Conservation (phyloP, 148 eudicot species). For the Pharnaceum exiguum region DNA sequence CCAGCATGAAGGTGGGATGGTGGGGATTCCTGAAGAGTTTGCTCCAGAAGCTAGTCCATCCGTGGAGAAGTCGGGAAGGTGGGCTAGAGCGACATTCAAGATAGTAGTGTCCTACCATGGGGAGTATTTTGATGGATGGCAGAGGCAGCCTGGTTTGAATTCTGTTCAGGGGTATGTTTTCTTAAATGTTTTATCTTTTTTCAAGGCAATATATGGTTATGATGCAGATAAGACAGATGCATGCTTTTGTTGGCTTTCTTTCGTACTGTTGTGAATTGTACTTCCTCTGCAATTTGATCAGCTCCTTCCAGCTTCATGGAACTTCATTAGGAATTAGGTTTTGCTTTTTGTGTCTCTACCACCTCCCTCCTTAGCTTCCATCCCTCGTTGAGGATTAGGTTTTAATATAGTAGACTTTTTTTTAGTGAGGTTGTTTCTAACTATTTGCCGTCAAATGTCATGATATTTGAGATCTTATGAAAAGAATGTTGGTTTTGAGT, state of each 20-base stretch:
- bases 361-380: too few relatives aligned
- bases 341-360: too few relatives aligned
- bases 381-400: too few relatives aligned
- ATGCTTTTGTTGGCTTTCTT: background rate
- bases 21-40: constrained; percentile 32
- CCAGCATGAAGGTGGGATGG: constrained; percentile 26
- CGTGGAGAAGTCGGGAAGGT: constrained; percentile 57
- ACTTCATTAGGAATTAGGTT: too few relatives aligned
- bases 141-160: constrained; percentile 87
- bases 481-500: too few relatives aligned
- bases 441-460: too few relatives aligned
- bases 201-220: background rate
- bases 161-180: constrained; percentile 76
- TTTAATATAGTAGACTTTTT: too few relatives aligned
- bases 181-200: background rate
- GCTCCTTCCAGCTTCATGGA: too few relatives aligned
- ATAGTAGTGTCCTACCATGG: constrained; percentile 85
- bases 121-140: constrained; percentile 92
- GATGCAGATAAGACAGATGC: background rate
- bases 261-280: too few relatives aligned
- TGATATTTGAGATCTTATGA: too few relatives aligned
- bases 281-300: too few relatives aligned
- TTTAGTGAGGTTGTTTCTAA: too few relatives aligned
- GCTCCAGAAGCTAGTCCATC: constrained; percentile 23
- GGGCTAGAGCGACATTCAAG: constrained; percentile 81